Base-by-base conservation (phyloP, 768 basidiomycete species). In the Amanita subjunquillea region DNA sequence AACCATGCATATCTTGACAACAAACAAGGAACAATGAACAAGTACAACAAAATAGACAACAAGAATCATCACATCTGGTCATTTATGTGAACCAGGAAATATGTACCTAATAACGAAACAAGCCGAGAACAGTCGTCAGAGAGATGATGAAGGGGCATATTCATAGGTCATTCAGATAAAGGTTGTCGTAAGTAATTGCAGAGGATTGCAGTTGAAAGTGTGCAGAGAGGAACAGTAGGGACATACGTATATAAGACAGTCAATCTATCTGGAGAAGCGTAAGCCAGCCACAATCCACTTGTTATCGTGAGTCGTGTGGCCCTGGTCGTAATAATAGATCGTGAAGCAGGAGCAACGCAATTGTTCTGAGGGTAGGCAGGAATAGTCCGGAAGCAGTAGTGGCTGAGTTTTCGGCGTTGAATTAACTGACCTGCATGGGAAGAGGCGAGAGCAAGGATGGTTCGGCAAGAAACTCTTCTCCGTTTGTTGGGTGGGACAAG, bases 11-110 rank as follows among this genome's bases (percentile, higher is more conserved):
- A 34, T 13, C 34, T 34, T 34, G 34, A 13, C 34, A 34, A 34
- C 34, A 34, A 34, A 34, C 9, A 34, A 12, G 10, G 9, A 6
- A 65, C 55, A 67, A 62, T 62, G 66, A 55, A 54, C 64, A 58
- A 61, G 55, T 61, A 59, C 49, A 56, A 59, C 65, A 63, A 68
- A 65, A 54, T 55, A 41, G 56, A 60, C 54, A 58, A 66, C 60
- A 63, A 63, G 68, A 63, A 67, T 65, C 67, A 67, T 78, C 76
- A 80, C 83, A 74, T 84, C 80, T 85, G 83, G 77, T 82, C 78
- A 76, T 83, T 85, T 1, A 83, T 82, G 81, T 55, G 57, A 65
- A 65, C 25, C 65, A 67, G 63, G 55, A 20, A 48, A 37, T 56
- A 50, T 23, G 54, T 59, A 46, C 44, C 17, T 23, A 53, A 38